Evolutionary conservation across 1,284 basidiomycete species (phyloP).

Genomic region (Trichosporon sp.): DNA sequence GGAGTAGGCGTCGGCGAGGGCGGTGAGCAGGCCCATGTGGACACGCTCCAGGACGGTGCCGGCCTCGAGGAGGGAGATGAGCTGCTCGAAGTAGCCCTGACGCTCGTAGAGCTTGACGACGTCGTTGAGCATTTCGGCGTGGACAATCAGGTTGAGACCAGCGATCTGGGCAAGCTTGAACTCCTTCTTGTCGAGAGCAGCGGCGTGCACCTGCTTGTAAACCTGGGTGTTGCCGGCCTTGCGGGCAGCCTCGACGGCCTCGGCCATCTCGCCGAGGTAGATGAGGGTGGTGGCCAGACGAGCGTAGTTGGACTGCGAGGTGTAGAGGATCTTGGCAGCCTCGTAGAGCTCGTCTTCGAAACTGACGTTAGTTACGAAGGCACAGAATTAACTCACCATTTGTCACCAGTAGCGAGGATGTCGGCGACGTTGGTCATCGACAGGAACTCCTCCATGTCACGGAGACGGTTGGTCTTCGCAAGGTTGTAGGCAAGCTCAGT

Average conservation of each 20-base stretch:
- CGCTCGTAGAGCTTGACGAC: constrained; percentile 86
- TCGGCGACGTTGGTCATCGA: constrained; percentile 99
- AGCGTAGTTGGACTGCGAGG: constrained; percentile 98
- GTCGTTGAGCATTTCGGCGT: constrained; percentile 78
- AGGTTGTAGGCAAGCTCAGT: constrained; percentile 96
- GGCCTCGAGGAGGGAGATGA: constrained; percentile 87
- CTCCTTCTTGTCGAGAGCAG: constrained; percentile 95
- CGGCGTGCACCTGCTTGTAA: constrained; percentile 99
- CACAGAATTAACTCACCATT: constrained; percentile 62
- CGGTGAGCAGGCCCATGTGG: constrained; percentile 73
- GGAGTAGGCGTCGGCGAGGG: constrained; percentile 90
- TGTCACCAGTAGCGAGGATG: constrained; percentile 92
- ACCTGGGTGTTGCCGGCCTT: constrained; percentile 99
- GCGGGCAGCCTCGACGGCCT: constrained; percentile 95
- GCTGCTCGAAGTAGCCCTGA: constrained; percentile 91
- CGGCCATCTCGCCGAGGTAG: constrained; percentile 96
- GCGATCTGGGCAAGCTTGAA: constrained; percentile 98
- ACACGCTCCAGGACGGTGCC: constrained; percentile 94
- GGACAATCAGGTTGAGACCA: constrained; percentile 85
- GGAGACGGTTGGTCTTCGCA: constrained; percentile 92
- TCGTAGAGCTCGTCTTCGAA: constrained; percentile 99
- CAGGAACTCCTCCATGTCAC: constrained; percentile 99
- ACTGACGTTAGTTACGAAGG: neutral
- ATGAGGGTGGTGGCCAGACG: constrained; percentile 96
- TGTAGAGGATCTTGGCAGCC: constrained; percentile 92